Evolutionary conservation across 179 eudicot species (phyloP), one percentile per base, ranked within the genome.

Genomic region (Dionaea muscipula): DNA sequence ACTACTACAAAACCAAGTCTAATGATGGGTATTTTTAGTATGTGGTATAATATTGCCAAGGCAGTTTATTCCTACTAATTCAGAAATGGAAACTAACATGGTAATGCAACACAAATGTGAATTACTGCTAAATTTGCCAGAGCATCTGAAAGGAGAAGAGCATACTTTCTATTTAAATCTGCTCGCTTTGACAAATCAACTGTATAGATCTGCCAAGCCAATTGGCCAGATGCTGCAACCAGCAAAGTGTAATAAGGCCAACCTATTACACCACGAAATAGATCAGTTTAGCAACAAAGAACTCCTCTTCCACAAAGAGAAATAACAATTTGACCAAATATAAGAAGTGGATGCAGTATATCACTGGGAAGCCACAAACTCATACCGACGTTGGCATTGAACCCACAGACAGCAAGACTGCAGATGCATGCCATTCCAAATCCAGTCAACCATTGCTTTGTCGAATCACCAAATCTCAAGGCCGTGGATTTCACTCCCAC

Each of bases 401-500:
- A 73, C 58, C 93, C 95, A 33, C 88, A 66, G 18, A 86, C 55
- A 52, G 81, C 82, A 59, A 86, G 95, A 57, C 84, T 67, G 53
- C 80, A 51, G 47, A 77, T 75, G 75, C 84, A 86, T 40, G 83
- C 80, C 58, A 73, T 17, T 44, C 94, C 94, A 74, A 90, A 86
- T 16, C 90, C 95, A 49, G 77, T 47, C 51, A 90, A 43, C 95
- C 94, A 83, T 64, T 78, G 63, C 70, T 80, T 84, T 35, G 94
- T 82, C 16, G 81, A 80, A 63, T 91, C 81, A 33, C 95, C 98
- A 68, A 87, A 91, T 63, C 94, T 78, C 71, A 86, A 71, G 60
- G 95, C 87, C 5, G 86, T 83, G 51, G 94, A 85, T 74, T 82
- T 85, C 40, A 85, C 82, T 64, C 96, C 94, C 41, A 82, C 96